A percentile compares a stretch with the other conserved stretches of the same genome.
phyloP scores from a whole-genome alignment of 331 rosid genomes.

The Erythrophleum ivorense region DNA sequence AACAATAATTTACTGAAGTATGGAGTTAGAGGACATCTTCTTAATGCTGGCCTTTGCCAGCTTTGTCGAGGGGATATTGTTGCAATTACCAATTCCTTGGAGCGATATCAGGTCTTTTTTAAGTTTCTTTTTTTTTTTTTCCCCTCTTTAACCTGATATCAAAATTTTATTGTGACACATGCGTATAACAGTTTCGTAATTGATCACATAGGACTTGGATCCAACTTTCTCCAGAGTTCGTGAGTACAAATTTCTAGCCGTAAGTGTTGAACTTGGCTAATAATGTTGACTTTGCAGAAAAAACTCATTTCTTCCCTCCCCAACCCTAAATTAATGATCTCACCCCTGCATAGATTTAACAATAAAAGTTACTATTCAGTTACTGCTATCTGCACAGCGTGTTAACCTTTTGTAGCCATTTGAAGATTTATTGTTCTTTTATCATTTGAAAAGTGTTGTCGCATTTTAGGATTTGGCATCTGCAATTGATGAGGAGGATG shows the following conservation, averaged over 20 bases:
- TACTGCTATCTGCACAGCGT: constrained; percentile 22
- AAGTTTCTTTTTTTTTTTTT: background rate
- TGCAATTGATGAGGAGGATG: constrained; percentile 60
- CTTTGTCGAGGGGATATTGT: constrained; percentile 59
- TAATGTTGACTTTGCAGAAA: background rate
- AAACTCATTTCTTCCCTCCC: background rate
- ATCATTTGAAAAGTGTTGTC: constrained; percentile 22
- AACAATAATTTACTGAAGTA: constrained; percentile 57
- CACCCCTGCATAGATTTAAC: background rate
- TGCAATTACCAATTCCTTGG: constrained; percentile 58
- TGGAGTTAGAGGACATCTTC: constrained; percentile 73
- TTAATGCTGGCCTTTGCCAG: constrained; percentile 65
- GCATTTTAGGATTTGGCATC: constrained; percentile 56
- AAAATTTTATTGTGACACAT: background rate
- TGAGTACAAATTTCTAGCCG: constrained; percentile 64
- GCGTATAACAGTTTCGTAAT: constrained; percentile 20
- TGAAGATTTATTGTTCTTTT: constrained; percentile 24
- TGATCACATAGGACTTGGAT: constrained; percentile 64
- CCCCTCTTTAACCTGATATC: background rate
- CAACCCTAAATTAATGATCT: background rate
- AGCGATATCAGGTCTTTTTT: constrained; percentile 57
- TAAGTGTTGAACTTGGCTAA: constrained; percentile 40
- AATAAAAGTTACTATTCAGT: background rate
- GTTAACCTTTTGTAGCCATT: constrained; percentile 31
- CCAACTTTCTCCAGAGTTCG: constrained; percentile 69